A percentile compares a stretch with the other conserved stretches of the same genome.
phyloP scores from a whole-genome alignment of 2,329 filamentous ascomycete genomes.

The Pestalotiopsis sp. region DNA sequence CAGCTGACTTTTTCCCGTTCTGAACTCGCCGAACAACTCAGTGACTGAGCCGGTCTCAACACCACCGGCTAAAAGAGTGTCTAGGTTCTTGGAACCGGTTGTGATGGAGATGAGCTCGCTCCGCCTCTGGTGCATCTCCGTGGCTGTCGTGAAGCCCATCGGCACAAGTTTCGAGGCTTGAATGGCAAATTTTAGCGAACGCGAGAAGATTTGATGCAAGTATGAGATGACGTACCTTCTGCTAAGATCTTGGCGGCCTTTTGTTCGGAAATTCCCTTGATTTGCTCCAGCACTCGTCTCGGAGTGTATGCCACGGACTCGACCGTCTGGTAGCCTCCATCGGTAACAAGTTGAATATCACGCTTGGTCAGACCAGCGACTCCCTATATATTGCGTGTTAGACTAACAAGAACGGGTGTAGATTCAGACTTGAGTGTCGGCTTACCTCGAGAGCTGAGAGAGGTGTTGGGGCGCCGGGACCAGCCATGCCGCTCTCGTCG shows the following conservation, averaged over 20 bases:
- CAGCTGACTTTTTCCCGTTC: constrained; percentile 97
- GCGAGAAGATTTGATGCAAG: too few relatives aligned
- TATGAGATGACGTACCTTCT: constrained; percentile 68
- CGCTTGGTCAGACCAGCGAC: constrained; percentile 88
- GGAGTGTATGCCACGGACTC: constrained; percentile 94
- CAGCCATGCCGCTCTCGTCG: constrained; percentile 75
- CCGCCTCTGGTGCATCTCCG: constrained; percentile 96
- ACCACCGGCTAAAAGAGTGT: constrained; percentile 91
- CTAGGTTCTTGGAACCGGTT: constrained; percentile 95
- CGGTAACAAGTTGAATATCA: constrained; percentile 90
- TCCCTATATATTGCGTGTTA: constrained; percentile 61
- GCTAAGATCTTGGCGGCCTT: constrained; percentile 90
- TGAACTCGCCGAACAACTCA: constrained; percentile 96
- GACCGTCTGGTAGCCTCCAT: constrained; percentile 93
- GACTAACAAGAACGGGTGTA: background rate
- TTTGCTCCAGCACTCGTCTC: constrained; percentile 82
- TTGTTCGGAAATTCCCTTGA: constrained; percentile 97
- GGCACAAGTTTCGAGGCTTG: constrained; percentile 92
- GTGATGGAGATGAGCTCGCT: constrained; percentile 98
- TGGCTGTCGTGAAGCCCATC: constrained; percentile 98
- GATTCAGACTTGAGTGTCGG: background rate
- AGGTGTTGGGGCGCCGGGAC: constrained; percentile 92
- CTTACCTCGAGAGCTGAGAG: constrained; percentile 82
- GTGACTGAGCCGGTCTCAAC: constrained; percentile 98
- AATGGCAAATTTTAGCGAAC: background rate